Evolutionary conservation across 306 rosid species (phyloP).

Genomic region (Vigna unguiculata): DNA sequence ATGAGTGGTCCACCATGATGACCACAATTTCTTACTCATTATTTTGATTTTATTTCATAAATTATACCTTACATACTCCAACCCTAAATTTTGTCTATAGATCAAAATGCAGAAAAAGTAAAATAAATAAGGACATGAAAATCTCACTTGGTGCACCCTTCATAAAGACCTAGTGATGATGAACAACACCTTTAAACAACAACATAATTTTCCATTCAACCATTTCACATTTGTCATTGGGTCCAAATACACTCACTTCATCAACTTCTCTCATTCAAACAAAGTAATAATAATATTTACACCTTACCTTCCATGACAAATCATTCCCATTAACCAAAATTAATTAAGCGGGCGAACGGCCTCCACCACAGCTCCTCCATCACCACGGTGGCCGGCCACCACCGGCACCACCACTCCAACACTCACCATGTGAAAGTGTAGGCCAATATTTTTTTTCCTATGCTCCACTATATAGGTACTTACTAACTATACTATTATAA

Average conservation of each 20-base stretch:
- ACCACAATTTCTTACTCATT: too few species aligned
- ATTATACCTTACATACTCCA: too few species aligned
- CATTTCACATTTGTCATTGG: not conserved
- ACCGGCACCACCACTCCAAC: conserved; percentile 33
- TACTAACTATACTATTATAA: not conserved
- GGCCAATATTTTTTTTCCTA: not conserved
- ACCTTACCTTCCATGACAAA: conserved; percentile 40
- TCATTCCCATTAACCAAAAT: conserved; percentile 33
- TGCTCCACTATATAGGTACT: conserved; percentile 11
- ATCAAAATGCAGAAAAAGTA: too few species aligned
- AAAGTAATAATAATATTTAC: conserved; percentile 47
- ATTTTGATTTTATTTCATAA: too few species aligned
- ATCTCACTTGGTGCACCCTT: too few species aligned
- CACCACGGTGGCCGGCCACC: conserved; percentile 3
- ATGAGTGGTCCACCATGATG: too few species aligned
- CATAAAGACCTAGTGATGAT: too few species aligned
- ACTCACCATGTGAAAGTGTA: conserved; percentile 13
- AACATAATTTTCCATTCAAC: not conserved
- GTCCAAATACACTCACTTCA: conserved; percentile 17
- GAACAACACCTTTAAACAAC: too few species aligned
- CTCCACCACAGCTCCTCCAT: conserved; percentile 65
- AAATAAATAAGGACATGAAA: too few species aligned
- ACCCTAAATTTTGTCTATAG: too few species aligned
- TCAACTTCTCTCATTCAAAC: conserved; percentile 15
- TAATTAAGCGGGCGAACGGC: conserved; percentile 60